Base-by-base conservation (phyloP, 192 early-diverging fungal genomes). In the Linnemannia zychae region DNA sequence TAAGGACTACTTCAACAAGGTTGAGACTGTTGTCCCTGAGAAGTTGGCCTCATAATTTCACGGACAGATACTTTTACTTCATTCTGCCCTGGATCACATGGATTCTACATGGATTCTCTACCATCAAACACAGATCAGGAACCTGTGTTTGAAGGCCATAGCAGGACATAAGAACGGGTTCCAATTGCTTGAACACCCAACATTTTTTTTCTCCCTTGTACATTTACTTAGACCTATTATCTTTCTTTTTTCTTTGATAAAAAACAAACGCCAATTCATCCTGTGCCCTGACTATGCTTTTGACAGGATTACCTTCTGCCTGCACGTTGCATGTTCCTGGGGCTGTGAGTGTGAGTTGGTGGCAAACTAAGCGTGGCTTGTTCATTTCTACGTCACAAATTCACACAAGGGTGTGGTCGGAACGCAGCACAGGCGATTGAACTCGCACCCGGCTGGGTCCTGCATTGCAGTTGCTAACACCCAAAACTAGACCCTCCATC, bases 1-100 rank as follows among this genome's bases (percentile, higher is more conserved):
- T n/a, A 67, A 76, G 71, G 80, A 87, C 31, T 89, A 82, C 67
- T 78, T 89, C 66, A 78, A 71, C 63, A 80, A 71, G 50, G 69
- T 44, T 47, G 79, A 88, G 33, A 63, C 60, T 28, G 38, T 72
- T 11, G 49, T 31, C n/a, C 69, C 75, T 22, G 81, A 82, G 37
- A 82, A 77, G 81, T 73, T 82, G 52, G 44, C 81, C 22, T 82
- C 74, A 73, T 82, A 76, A 82, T 57, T 57, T 57, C 7, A 24
- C 2, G 52, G 52, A 57, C n/a, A n/a, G n/a, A n/a, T n/a, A n/a
- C 40, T 44, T 9, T 28, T 3, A 77, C 20, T 9, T 1, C 38
- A 71, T 13, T 48, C 37, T 11, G 24, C 7, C 31, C 31, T 28
- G 22, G 53, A 9, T 31, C 13, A 28, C 9, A 63, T n/a, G n/a